These are phyloP conservation scores for Hyphopichia homilentoma DNA, from an alignment of 805 yeast genomes.

Conservation along the genomic window DNA sequence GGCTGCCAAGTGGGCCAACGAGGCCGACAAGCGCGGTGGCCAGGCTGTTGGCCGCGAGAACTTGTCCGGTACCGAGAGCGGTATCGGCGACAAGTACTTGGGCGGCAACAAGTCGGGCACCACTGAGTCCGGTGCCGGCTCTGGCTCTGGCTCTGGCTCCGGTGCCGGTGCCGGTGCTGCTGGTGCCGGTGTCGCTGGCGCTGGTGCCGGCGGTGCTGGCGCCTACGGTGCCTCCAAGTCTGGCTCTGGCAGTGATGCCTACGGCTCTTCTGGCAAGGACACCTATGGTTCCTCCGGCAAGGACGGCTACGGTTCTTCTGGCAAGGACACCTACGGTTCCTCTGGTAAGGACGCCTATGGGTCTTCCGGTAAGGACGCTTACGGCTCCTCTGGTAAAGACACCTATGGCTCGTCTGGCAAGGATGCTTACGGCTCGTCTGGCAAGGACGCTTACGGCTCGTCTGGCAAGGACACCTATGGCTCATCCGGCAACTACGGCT, in stretches of 20 bases:
- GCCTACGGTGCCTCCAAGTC: conserved; percentile 5
- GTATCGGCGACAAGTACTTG: conserved; percentile 22
- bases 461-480: neutral
- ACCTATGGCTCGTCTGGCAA: conserved; percentile 8
- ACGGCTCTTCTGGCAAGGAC: conserved; percentile 4
- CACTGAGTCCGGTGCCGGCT: conserved; percentile 6
- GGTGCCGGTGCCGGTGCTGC: conserved; percentile 7
- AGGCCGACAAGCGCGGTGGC: conserved; percentile 24
- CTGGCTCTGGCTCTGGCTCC: conserved; percentile 6
- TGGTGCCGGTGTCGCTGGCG: conserved; percentile 5
- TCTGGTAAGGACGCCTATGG: conserved; percentile 12
- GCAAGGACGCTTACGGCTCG: conserved; percentile 3
- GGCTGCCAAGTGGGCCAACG: conserved; percentile 24
- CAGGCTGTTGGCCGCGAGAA: conserved; percentile 15
- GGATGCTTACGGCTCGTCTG: conserved; percentile 13
- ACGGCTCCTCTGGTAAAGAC: conserved; percentile 11
- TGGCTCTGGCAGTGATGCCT: conserved; percentile 7
- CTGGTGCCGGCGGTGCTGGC: conserved; percentile 10
- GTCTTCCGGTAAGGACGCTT: conserved; percentile 10
- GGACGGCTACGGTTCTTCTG: conserved; percentile 8
- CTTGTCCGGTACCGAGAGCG: conserved; percentile 18
- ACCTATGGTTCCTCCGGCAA: conserved; percentile 5
- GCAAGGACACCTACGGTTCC: conserved; percentile 7
- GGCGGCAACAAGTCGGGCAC: conserved; percentile 14
- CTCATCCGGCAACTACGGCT: neutral